Evolutionary conservation across 1,139 yeast species (phyloP).

Genomic region (Geotrichum citri-aurantii): DNA sequence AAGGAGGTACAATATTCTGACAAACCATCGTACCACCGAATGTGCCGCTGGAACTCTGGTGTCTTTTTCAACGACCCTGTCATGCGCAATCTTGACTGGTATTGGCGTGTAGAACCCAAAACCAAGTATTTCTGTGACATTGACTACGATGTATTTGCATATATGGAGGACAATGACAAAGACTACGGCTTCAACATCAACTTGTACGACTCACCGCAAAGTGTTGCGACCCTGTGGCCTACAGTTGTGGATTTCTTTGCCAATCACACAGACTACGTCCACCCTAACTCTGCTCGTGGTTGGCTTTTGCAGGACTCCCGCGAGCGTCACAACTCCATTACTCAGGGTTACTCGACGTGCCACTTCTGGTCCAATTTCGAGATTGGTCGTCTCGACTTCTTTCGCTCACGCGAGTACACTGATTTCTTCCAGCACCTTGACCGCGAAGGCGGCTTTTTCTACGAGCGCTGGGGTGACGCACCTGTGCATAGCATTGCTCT

Average conservation of each 20-base stretch:
- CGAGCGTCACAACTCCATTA: conserved; percentile 42
- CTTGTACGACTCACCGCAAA: conserved; percentile 61
- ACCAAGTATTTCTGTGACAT: conserved; percentile 62
- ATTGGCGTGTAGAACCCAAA: conserved; percentile 80
- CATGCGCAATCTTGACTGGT: conserved; percentile 50
- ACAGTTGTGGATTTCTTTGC: conserved; percentile 55
- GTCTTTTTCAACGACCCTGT: conserved; percentile 59
- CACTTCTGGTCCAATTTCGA: conserved; percentile 89
- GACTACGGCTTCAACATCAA: conserved; percentile 66
- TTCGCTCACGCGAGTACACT: conserved; percentile 57
- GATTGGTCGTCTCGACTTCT: conserved; percentile 75
- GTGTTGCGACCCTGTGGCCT: conserved; percentile 63
- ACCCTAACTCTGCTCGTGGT: conserved; percentile 61
- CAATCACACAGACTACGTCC: conserved; percentile 53
- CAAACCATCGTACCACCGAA: conserved; percentile 62
- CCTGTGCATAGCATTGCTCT: conserved; percentile 78
- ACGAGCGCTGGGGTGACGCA: conserved; percentile 90
- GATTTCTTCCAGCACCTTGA: conserved; percentile 63
- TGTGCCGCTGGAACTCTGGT: conserved; percentile 72
- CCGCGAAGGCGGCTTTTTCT: conserved; percentile 68
- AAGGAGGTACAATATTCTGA: conserved; percentile 57
- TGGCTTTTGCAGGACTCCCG: conserved; percentile 55
- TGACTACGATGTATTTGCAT: conserved; percentile 71
- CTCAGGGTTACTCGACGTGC: conserved; percentile 75
- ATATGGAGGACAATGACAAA: conserved; percentile 58